Evolutionary conservation across 2,329 filamentous ascomycete species (phyloP).

Genomic region (Diaporthe humulicola): DNA sequence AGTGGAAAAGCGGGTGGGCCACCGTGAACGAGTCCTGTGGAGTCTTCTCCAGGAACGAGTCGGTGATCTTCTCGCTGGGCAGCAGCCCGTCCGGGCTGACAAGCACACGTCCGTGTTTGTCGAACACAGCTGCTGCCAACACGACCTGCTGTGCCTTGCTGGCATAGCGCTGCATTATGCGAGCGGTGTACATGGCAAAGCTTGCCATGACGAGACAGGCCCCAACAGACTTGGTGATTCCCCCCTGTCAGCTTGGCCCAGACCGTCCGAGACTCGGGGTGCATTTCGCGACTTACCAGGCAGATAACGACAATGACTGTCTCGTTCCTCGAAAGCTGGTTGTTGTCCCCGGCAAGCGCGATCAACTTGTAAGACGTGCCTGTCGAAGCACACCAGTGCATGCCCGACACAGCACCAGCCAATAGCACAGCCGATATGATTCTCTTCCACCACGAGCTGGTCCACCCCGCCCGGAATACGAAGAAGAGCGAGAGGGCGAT

Average conservation of each 20-base stretch:
- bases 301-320: constrained; percentile 82
- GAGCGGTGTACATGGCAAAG: constrained; percentile 67
- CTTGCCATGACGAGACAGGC: constrained; percentile 71
- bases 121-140: constrained; percentile 75
- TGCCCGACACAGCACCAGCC: constrained; percentile 82
- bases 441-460: constrained; percentile 83
- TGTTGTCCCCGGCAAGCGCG: constrained; percentile 55
- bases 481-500: constrained; percentile 83
- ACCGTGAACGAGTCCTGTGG: constrained; percentile 77
- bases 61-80: constrained; percentile 82
- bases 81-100: constrained; percentile 78
- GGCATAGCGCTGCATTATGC: constrained; percentile 65
- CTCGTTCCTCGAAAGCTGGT: constrained; percentile 68
- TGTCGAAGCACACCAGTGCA: constrained; percentile 86
- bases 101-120: constrained; percentile 74
- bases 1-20: constrained; percentile 84
- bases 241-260: constrained; percentile 35
- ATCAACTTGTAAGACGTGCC: constrained; percentile 77
- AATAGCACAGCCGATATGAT: constrained; percentile 75
- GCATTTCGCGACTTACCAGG: constrained; percentile 63
- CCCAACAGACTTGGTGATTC: constrained; percentile 70
- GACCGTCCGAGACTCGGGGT: constrained; percentile 19
- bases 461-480: constrained; percentile 81
- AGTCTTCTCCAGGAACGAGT: constrained; percentile 78
- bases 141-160: constrained; percentile 73